phyloP scores from a whole-genome alignment of 2,329 filamentous ascomycete species.

The Aphanoascus verrucosus region DNA sequence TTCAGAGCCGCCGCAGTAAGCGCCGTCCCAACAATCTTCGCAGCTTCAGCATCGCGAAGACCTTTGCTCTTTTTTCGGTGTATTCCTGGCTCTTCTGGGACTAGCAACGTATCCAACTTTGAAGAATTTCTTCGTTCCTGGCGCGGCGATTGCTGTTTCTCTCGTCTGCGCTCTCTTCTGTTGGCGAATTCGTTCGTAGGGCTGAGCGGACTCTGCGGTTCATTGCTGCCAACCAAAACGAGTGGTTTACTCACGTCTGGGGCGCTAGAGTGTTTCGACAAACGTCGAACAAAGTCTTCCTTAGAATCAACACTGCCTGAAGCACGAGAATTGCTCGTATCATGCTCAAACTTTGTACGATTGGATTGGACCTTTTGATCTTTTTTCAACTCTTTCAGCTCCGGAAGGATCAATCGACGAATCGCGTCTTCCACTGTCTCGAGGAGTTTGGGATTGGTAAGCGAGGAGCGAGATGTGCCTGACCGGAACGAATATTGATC shows the following conservation, averaged over 20 bases:
- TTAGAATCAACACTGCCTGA: constrained; percentile 47
- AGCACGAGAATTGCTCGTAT: constrained; percentile 51
- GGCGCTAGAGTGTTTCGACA: constrained; percentile 48
- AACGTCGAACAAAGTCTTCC: constrained; percentile 44
- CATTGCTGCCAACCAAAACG: constrained; percentile 49
- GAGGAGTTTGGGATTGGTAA: constrained; percentile 83
- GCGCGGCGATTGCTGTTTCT: constrained; percentile 40
- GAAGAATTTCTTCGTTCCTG: constrained; percentile 38
- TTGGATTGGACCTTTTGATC: constrained; percentile 71
- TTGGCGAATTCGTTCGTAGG: constrained; percentile 32
- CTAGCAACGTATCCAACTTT: constrained; percentile 38
- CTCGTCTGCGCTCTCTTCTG: constrained; percentile 44
- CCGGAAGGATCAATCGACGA: constrained; percentile 75
- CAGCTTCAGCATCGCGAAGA: constrained; percentile 46
- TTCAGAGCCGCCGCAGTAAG: constrained; percentile 53
- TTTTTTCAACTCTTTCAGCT: constrained; percentile 81
- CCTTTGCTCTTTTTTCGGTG: constrained; percentile 46
- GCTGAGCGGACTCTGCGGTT: constrained; percentile 17
- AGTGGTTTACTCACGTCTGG: constrained; percentile 53
- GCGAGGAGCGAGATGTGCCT: constrained; percentile 56
- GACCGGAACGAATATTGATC: constrained; percentile 51
- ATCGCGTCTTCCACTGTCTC: constrained; percentile 92
- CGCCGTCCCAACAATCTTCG: constrained; percentile 45
- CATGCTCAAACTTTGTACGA: constrained; percentile 56
- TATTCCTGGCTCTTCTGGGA: constrained; percentile 42